Conservation (phyloP, 805 yeast genomes). For the Dipodascus albidus region DNA sequence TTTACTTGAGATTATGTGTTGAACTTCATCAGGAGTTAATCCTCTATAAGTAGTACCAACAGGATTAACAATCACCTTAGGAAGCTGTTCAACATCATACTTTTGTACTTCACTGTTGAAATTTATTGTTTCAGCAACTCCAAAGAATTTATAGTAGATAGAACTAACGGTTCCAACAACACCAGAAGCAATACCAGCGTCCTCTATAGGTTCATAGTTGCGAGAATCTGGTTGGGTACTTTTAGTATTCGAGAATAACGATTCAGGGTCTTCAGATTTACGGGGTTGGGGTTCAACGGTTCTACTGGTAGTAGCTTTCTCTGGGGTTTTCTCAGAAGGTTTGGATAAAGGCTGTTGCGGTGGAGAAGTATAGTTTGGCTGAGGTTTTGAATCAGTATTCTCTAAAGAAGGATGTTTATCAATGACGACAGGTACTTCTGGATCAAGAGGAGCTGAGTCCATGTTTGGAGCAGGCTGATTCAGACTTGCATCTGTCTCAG, state of each 20-base stretch:
- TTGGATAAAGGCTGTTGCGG: background rate
- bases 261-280: background rate
- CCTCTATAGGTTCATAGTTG: background rate
- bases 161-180: background rate
- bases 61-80: background rate
- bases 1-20: background rate
- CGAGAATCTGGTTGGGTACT: background rate
- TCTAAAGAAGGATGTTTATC: background rate
- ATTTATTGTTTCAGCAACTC: background rate
- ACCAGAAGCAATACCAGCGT: background rate
- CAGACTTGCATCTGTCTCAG: background rate
- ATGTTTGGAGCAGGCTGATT: background rate
- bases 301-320: background rate
- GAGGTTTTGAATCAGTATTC: no score
- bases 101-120: background rate
- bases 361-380: no score
- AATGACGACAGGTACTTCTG: background rate
- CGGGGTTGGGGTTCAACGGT: conserved; percentile 1
- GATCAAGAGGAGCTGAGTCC: background rate
- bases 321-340: background rate
- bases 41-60: background rate
- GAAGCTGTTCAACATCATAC: background rate
- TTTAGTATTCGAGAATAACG: background rate
- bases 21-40: background rate
- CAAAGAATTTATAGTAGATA: background rate